Conservation (phyloP, 495 filamentous ascomycete species). For the Xylaria bambusicola region DNA sequence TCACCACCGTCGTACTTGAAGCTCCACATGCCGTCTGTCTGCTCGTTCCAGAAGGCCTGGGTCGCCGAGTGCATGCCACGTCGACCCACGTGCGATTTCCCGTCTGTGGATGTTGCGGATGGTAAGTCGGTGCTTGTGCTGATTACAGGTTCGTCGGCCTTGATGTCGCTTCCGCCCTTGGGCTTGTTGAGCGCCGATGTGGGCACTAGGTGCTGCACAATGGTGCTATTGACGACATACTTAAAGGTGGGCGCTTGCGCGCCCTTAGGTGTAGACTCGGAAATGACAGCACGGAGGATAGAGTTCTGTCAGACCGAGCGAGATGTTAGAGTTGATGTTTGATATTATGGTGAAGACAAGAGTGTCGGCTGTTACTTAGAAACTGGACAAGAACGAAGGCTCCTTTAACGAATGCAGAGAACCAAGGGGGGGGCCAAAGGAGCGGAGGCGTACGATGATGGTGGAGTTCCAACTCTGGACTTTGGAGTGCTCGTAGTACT, state of each 20-base stretch:
- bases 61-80: slow-evolving; percentile 95
- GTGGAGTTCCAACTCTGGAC: slow-evolving; percentile 83
- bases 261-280: slow-evolving; percentile 68
- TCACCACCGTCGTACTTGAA: slow-evolving; percentile 89
- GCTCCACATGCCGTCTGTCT: slow-evolving; percentile 96
- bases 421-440: not conserved
- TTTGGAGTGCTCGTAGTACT: slow-evolving; percentile 78
- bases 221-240: slow-evolving; percentile 94
- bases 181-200: slow-evolving; percentile 56
- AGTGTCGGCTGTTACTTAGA: not conserved
- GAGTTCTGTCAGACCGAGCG: slow-evolving; percentile 60
- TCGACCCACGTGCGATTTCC: slow-evolving; percentile 68
- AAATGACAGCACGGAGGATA: slow-evolving; percentile 82
- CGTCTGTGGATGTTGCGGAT: slow-evolving; percentile 45
- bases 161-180: slow-evolving; percentile 40
- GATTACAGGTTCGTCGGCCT: slow-evolving; percentile 34
- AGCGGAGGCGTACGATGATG: slow-evolving; percentile 73
- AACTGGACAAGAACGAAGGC: not conserved
- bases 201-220: slow-evolving; percentile 82
- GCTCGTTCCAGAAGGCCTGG: slow-evolving; percentile 96
- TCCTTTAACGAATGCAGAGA: not conserved
- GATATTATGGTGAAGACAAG: not conserved
- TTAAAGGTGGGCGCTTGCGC: slow-evolving; percentile 65
- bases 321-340: slow-evolving; percentile 11
- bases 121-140: slow-evolving; percentile 41